These are phyloP conservation scores for Parasitella parasitica DNA, from an alignment of 371 early-diverging fungal genomes.

Conservation along the genomic window DNA sequence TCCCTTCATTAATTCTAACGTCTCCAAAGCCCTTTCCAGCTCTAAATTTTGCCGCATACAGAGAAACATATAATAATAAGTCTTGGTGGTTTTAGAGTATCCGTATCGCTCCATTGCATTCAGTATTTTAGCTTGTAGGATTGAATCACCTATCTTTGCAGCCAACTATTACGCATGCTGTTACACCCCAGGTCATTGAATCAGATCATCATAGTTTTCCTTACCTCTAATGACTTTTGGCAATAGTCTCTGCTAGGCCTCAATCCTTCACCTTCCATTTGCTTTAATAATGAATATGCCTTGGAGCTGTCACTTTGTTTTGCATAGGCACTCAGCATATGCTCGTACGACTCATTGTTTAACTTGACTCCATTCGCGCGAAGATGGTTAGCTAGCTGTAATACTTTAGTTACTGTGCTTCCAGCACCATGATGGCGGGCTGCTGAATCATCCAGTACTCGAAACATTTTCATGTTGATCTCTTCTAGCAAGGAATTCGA, in stretches of 20 bases:
- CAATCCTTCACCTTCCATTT: slow-evolving; percentile 21
- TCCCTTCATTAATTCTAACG: slow-evolving; percentile 35
- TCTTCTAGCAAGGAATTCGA: slow-evolving; percentile 2
- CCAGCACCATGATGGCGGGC: not conserved
- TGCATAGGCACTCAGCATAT: slow-evolving; percentile 29
- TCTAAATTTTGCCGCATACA: slow-evolving; percentile 42
- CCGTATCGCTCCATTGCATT: slow-evolving; percentile 25
- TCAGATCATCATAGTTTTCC: not conserved
- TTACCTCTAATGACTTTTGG: slow-evolving; percentile 34
- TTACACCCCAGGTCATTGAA: not conserved
- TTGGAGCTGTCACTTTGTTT: slow-evolving; percentile 8
- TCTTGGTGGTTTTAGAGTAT: slow-evolving; percentile 10
- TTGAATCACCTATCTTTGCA: slow-evolving; percentile 19
- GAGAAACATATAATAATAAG: slow-evolving; percentile 22
- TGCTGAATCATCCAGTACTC: slow-evolving; percentile 6
- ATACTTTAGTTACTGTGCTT: not conserved
- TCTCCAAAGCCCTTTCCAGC: slow-evolving; percentile 40
- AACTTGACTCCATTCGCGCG: slow-evolving; percentile 6
- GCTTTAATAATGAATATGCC: slow-evolving; percentile 15
- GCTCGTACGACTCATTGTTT: slow-evolving; percentile 22
- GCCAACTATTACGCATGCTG: slow-evolving; percentile 13
- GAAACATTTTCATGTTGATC: slow-evolving; percentile 15
- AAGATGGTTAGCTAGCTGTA: slow-evolving; percentile 17
- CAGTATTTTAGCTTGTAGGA: slow-evolving; percentile 24
- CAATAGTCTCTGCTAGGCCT: slow-evolving; percentile 13